Conservation (phyloP, 306 rosid species). For the Purshia tridentata region DNA sequence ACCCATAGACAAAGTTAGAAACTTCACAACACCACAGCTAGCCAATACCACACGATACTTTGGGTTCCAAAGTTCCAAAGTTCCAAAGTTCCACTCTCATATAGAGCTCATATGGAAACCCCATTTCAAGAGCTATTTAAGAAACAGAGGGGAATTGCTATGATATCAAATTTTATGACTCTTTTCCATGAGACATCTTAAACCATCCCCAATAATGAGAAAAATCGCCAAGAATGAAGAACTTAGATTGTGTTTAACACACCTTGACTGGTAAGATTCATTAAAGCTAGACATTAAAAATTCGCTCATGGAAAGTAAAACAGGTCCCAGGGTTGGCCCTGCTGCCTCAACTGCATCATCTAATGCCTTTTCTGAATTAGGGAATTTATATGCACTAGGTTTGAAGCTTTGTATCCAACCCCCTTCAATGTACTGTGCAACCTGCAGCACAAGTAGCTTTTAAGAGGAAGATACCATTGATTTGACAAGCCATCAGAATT, state of each 20-base stretch:
- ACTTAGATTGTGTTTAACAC: constrained; percentile 28
- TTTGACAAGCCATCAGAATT: constrained; percentile 19
- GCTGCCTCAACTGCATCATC: constrained; percentile 82
- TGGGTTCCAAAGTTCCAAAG: too few species aligned
- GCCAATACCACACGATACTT: too few species aligned
- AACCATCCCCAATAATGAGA: not conserved
- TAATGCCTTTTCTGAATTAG: constrained; percentile 68
- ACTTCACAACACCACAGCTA: too few species aligned
- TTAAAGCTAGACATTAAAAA: constrained; percentile 97
- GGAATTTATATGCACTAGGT: constrained; percentile 66
- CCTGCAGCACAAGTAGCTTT: constrained; percentile 49
- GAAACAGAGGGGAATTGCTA: not conserved
- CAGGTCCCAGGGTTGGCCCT: constrained; percentile 82
- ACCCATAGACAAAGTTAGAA: too few species aligned
- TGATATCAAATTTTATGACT: not conserved
- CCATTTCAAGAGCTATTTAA: not conserved
- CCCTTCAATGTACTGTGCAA: constrained; percentile 62
- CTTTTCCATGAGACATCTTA: constrained; percentile 12
- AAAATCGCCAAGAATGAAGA: constrained; percentile 15
- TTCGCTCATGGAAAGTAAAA: constrained; percentile 85
- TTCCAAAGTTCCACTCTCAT: too few species aligned
- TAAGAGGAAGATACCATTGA: constrained; percentile 15
- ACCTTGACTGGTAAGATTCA: constrained; percentile 97
- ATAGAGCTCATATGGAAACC: not conserved
- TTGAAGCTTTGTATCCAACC: constrained; percentile 75